phyloP scores from a whole-genome alignment of 768 basidiomycete species.

The Mycena belliarum region DNA sequence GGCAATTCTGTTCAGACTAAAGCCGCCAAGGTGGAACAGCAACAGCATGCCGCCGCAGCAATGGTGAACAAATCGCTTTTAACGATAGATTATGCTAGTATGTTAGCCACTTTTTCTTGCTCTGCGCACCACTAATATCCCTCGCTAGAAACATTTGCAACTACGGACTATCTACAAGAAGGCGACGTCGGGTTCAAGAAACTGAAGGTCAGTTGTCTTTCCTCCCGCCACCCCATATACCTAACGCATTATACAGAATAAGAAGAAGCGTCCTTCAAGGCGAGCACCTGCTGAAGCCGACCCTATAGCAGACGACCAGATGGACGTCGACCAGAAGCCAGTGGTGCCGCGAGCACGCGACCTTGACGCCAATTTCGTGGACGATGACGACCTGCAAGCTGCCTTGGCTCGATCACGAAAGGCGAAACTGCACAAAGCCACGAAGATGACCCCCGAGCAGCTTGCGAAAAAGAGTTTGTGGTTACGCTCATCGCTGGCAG shows the following conservation, averaged over 20 bases:
- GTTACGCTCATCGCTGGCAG: background rate
- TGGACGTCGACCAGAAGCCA: conserved; percentile 83
- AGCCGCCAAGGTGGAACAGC: conserved; percentile 42
- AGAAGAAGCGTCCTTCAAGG: conserved; percentile 86
- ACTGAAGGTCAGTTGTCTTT: conserved; percentile 59
- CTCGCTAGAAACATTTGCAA: conserved; percentile 75
- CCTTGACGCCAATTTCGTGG: conserved; percentile 88
- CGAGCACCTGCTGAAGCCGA: conserved; percentile 57
- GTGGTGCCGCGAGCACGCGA: conserved; percentile 67
- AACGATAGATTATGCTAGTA: conserved; percentile 89
- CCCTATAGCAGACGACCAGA: conserved; percentile 50
- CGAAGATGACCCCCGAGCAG: conserved; percentile 81
- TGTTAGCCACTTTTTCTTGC: conserved; percentile 31
- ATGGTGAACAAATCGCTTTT: conserved; percentile 79
- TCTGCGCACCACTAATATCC: conserved; percentile 19
- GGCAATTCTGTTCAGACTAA: conserved; percentile 57
- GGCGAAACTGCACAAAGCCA: conserved; percentile 74
- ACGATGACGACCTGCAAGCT: conserved; percentile 97
- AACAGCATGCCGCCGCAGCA: conserved; percentile 53
- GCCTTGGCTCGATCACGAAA: conserved; percentile 85
- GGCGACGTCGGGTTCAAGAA: conserved; percentile 96
- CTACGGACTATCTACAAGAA: conserved; percentile 86
- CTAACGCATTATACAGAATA: conserved; percentile 55
- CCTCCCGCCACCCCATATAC: background rate
- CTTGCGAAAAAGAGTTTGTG: conserved; percentile 72